These are phyloP conservation scores for Ascochyta koolunga DNA, from an alignment of 2,329 filamentous ascomycete species.

Conservation along the genomic window DNA sequence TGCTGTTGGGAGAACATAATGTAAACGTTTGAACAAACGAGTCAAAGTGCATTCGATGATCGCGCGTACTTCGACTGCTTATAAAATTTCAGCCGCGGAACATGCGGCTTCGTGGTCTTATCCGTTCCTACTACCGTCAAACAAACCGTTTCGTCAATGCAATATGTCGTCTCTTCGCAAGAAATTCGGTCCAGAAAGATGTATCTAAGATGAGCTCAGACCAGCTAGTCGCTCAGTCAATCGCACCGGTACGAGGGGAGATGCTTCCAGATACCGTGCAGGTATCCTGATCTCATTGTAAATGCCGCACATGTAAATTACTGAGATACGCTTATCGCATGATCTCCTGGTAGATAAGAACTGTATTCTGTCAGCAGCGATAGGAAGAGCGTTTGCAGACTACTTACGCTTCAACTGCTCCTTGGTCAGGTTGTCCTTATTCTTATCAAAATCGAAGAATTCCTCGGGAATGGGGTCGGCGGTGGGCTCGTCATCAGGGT, in stretches of 20 bases:
- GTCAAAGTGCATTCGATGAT: neutral
- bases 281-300: conserved; percentile 31
- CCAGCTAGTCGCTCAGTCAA: conserved; percentile 35
- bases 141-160: conserved; percentile 12
- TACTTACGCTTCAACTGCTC: conserved; percentile 88
- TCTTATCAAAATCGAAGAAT: conserved; percentile 99
- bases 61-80: conserved; percentile 19
- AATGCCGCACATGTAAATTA: conserved; percentile 24
- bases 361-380: conserved; percentile 48
- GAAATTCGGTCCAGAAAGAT: conserved; percentile 23
- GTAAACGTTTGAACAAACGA: neutral
- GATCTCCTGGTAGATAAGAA: conserved; percentile 96
- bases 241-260: conserved; percentile 19
- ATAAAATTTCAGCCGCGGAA: conserved; percentile 11
- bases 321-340: conserved; percentile 64
- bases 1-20: neutral
- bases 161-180: conserved; percentile 19
- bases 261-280: conserved; percentile 21
- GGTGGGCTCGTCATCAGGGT: conserved; percentile 97
- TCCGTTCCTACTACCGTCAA: conserved; percentile 13
- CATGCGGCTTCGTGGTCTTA: conserved; percentile 8
- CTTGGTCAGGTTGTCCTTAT: conserved; percentile 98
- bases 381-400: neutral
- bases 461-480: conserved; percentile 96
- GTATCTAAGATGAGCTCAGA: conserved; percentile 30